Base-by-base conservation (phyloP, 768 basidiomycete species). In the Amanita subjunquillea region DNA sequence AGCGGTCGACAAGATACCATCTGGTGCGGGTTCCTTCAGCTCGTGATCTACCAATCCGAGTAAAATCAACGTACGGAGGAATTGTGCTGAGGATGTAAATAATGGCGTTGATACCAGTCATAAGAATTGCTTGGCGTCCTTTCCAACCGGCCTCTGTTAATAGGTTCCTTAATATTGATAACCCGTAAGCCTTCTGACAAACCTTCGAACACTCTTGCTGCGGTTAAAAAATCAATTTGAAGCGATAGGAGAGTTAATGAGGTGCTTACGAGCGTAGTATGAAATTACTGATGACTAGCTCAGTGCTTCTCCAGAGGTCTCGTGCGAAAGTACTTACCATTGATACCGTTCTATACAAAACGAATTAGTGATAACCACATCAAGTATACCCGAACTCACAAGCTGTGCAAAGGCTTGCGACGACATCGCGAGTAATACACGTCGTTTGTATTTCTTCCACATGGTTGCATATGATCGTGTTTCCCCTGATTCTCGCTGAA, bases 371-470 rank as follows among this genome's bases (percentile, higher is more conserved):
- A 36, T 17, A 9, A 13, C 34, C n/a, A 40, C 34, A 36, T 22
- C 1, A 22, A 37, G 10, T 12, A 8, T 48, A 10, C 32, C 17
- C 15, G 17, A 22, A 75, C 89, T 56, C 57, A 91, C 92, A 62
- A 96, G 71, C 63, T 96, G 94, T 37, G 94, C 94, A 68, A 96
- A 95, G 40, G 90, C 88, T 65, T 96, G 94, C 48, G 91, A 91
- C 12, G 87, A 90, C 90, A 94, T 93, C 13, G 94, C 94, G 41
- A 97, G 79, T 57, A 96, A 64, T 10, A 98, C 91, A 29, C 93
- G 76, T 25, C 82, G 82, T 60, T 86, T 85, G 65, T 97, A 96
- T 60, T 79, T 78, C 59, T 67, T 81, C 91, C 93, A 97, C 83
- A 98, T 87, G 38, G 75, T 74, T 30, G 63, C 61, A 68, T 98